Evolutionary conservation across 768 basidiomycete species (phyloP).

Genomic region (Porpolomopsis calyptriformis): DNA sequence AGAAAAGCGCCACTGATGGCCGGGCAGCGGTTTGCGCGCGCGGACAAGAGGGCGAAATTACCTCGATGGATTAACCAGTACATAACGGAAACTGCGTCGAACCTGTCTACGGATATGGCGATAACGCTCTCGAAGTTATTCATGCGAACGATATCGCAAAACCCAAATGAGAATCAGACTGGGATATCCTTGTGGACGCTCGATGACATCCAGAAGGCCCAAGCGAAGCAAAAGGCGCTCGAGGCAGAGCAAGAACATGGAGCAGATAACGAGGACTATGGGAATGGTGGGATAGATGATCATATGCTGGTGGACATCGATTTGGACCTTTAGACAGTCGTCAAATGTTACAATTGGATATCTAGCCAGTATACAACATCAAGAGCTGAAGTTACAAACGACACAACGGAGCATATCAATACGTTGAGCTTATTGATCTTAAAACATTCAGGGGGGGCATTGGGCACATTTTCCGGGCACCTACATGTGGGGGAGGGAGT

Average conservation of each 20-base stretch:
- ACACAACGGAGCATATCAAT: too few species aligned
- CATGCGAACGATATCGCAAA: conserved; percentile 98
- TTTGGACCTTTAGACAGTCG: conserved; percentile 26
- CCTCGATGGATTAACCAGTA: conserved; percentile 99
- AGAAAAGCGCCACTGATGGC: conserved; percentile 1
- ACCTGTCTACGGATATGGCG: conserved; percentile 97
- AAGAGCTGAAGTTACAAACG: too few species aligned
- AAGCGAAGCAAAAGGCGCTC: conserved; percentile 64
- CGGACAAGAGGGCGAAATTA: conserved; percentile 89
- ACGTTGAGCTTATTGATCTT: neutral
- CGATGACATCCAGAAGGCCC: conserved; percentile 80
- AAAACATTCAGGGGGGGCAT: conserved; percentile 18
- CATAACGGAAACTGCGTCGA: conserved; percentile 96
- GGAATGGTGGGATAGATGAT: conserved; percentile 59
- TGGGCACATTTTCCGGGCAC: conserved; percentile 28
- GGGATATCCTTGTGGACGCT: conserved; percentile 92
- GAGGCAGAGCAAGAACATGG: conserved; percentile 36
- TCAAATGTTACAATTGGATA: neutral
- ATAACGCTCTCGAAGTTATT: conserved; percentile 89
- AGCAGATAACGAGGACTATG: conserved; percentile 46
- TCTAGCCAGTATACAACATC: too few species aligned
- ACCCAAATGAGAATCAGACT: conserved; percentile 91
- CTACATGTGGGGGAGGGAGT: conserved; percentile 19
- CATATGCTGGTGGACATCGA: conserved; percentile 51
- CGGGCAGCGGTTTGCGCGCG: conserved; percentile 75